These are phyloP conservation scores for Pythium phragmitis DNA, from an alignment of 352 stramenopile species.

Conservation along the genomic window DNA sequence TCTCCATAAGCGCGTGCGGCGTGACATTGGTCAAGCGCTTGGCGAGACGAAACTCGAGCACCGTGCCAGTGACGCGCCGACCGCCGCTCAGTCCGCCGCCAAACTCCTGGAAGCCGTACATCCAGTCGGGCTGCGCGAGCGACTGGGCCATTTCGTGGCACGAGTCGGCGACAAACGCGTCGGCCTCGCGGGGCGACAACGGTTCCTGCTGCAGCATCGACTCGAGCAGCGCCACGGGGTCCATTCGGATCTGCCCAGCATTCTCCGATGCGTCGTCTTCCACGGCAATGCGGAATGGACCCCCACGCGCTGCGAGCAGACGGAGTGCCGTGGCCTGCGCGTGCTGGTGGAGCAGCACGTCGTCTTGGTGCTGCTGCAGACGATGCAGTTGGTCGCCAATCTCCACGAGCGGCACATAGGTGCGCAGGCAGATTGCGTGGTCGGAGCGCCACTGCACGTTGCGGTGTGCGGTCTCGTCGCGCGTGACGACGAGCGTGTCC, in stretches of 20 bases:
- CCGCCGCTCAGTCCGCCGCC: slow-evolving; percentile 44
- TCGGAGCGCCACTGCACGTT: slow-evolving; percentile 8
- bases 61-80: slow-evolving; percentile 29
- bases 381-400: not conserved
- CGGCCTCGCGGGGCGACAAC: slow-evolving; percentile 37
- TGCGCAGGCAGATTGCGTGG: not conserved
- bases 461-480: slow-evolving; percentile 32
- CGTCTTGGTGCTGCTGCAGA: not conserved
- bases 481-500: slow-evolving; percentile 7
- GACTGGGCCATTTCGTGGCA: slow-evolving; percentile 66
- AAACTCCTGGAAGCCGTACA: slow-evolving; percentile 43
- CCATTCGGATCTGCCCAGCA: slow-evolving; percentile 17
- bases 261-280: slow-evolving; percentile 11
- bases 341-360: not conserved
- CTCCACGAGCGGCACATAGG: not conserved
- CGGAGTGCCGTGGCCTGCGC: not conserved
- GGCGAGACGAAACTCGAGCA: slow-evolving; percentile 61
- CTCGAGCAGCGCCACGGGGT: slow-evolving; percentile 44
- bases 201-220: slow-evolving; percentile 42
- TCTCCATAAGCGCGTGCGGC: slow-evolving; percentile 54
- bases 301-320: not conserved
- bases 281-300: not conserved
- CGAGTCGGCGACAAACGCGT: slow-evolving; percentile 48
- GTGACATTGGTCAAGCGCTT: slow-evolving; percentile 47
- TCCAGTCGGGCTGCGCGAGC: slow-evolving; percentile 19